Base-by-base conservation (phyloP, 129 eudicot species). In the Solidago caesia region DNA sequence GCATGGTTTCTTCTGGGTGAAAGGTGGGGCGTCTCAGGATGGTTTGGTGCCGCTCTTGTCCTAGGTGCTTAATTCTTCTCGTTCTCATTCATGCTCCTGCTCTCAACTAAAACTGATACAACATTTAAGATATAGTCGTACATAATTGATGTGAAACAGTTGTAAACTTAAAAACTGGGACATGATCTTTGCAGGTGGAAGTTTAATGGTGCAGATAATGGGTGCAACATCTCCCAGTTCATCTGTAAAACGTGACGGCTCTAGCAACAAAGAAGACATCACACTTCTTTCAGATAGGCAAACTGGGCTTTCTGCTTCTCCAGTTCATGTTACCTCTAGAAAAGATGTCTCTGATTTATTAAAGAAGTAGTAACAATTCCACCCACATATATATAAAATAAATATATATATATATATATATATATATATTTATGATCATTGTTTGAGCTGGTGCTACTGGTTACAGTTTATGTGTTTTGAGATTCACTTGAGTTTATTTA, bases 1-100 rank as follows among this genome's bases (percentile, higher is more conserved):
- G 97, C 97, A 25, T 92, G 97, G 97, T 89, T 87, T 78, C 90
- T 92, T 68, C 96, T 92, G 71, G 97, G 97, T 64, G 96, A 92
- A 80, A 85, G 96, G 59, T 92, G 97, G 97, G 94, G 96, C 10
- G 41, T 82, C 29, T 81, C 75, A 62, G 97, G 97, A 71, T 92
- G 96, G 96, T 85, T 92, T 86, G 97, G 96, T 52, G 97, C 97
- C 51, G 91, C 86, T 75, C 91, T 92, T 72, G 91, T 92, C 51
- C 83, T 89, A 61, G 92, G 96, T 91, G 10, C 58, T n/a, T 64
- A 39, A 13, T 14, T 11, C 16, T 21, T 4, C 41, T 25, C 6
- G 11, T 58, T 53, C 64, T 25, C 39, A 4, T 58, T 16, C 12
- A 15, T 58, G 33, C 41, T 26, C 2, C 10, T 27, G 2, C 4